Conservation (phyloP, 2,329 filamentous ascomycete species). For the Ophiostoma himal-ulmi region DNA sequence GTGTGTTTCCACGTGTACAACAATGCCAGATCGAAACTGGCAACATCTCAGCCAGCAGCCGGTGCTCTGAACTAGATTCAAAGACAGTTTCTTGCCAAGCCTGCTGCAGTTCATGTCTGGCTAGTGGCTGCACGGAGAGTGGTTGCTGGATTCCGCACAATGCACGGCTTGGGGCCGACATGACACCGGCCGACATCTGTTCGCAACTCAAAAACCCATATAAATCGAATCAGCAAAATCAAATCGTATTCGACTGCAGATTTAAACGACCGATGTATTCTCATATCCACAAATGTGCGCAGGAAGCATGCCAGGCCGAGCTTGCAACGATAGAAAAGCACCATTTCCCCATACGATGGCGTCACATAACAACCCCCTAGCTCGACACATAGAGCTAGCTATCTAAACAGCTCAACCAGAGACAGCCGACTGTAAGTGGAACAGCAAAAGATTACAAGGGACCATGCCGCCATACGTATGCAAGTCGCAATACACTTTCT, state of each 20-base stretch:
- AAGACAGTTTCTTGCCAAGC: too few relatives aligned
- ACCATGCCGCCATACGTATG: not conserved
- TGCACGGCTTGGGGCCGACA: too few relatives aligned
- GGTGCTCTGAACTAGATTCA: too few relatives aligned
- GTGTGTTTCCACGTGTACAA: too few relatives aligned
- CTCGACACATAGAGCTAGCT: not conserved
- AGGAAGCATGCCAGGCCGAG: not conserved
- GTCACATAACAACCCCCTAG: not conserved
- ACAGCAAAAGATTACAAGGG: not conserved
- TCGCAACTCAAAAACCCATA: too few relatives aligned
- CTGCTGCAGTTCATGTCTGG: too few relatives aligned
- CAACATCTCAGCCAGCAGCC: too few relatives aligned
- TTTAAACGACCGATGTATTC: not conserved
- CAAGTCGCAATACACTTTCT: not conserved
- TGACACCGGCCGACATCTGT: too few relatives aligned
- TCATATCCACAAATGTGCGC: not conserved
- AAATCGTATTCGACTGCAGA: not conserved
- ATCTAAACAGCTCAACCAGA: not conserved
- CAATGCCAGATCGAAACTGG: too few relatives aligned
- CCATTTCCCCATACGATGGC: slow-evolving; percentile 11
- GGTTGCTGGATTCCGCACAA: too few relatives aligned
- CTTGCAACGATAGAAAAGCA: not conserved
- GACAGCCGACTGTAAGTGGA: not conserved
- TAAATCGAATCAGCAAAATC: too few relatives aligned
- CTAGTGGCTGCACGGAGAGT: too few relatives aligned